phyloP scores from a whole-genome alignment of 1,284 basidiomycete species.

The Grifola frondosa region DNA sequence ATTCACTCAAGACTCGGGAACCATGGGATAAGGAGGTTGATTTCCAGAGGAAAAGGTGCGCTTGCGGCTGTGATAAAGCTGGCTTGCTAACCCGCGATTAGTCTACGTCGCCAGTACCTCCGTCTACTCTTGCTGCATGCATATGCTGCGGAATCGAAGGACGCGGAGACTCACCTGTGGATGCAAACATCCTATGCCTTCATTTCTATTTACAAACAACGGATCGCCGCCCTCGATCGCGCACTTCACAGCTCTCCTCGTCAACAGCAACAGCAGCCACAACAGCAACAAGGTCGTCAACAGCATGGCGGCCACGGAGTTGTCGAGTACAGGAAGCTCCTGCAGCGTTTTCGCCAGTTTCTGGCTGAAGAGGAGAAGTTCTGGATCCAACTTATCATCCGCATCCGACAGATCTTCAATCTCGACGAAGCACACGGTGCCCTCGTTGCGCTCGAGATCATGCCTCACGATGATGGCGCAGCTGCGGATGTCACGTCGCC shows the following conservation, averaged over 20 bases:
- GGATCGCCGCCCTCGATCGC: conserved; percentile 68
- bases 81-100: conserved; percentile 32
- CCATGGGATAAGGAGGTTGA: conserved; percentile 86
- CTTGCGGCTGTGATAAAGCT: conserved; percentile 5
- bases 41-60: conserved; percentile 80
- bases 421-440: conserved; percentile 57
- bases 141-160: conserved; percentile 73
- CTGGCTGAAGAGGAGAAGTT: conserved; percentile 86
- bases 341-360: conserved; percentile 87
- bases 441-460: conserved; percentile 58
- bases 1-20: conserved; percentile 65
- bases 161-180: conserved; percentile 85
- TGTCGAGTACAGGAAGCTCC: conserved; percentile 80
- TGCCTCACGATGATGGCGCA: conserved; percentile 31
- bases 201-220: conserved; percentile 82
- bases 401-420: conserved; percentile 68
- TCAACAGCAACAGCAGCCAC: conserved; percentile 42
- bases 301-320: conserved; percentile 46
- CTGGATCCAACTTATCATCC: conserved; percentile 75
- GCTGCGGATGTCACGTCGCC: conserved; percentile 12
- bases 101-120: conserved; percentile 76
- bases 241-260: conserved; percentile 47
- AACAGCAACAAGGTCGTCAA: conserved; percentile 29
- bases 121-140: conserved; percentile 76
- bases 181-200: conserved; percentile 89